phyloP scores from a whole-genome alignment of 116 monocot species.

The Cymodocea nodosa region DNA sequence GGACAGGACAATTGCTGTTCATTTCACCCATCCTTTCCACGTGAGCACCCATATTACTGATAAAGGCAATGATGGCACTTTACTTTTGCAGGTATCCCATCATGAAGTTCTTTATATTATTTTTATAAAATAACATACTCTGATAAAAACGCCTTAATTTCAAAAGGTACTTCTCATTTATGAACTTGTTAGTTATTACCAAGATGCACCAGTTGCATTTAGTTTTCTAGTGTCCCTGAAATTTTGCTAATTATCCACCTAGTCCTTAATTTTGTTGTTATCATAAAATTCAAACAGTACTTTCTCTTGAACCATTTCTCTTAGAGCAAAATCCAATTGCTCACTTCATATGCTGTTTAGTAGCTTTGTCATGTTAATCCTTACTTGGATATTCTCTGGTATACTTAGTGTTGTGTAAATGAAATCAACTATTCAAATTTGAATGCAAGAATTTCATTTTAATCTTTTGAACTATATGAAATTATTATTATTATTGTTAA shows the following conservation, averaged over 20 bases:
- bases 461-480: too few species aligned
- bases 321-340: too few species aligned
- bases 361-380: background rate
- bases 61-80: conserved; percentile 65
- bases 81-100: conserved; percentile 73
- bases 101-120: background rate
- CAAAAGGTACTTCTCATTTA: too few species aligned
- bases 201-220: too few species aligned
- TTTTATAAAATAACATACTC: background rate
- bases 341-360: background rate
- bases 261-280: background rate
- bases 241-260: background rate
- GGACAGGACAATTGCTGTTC: conserved; percentile 84
- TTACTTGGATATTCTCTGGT: too few species aligned
- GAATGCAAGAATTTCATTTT: too few species aligned
- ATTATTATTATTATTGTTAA: too few species aligned
- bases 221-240: background rate
- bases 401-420: too few species aligned
- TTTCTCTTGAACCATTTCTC: background rate
- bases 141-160: background rate
- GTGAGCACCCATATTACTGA: conserved; percentile 70
- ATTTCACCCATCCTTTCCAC: conserved; percentile 94
- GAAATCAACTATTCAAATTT: too few species aligned
- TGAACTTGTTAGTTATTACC: background rate
- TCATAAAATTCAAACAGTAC: background rate